Conservation (phyloP, 1,284 basidiomycete genomes). For the Heterobasidion annosum region DNA sequence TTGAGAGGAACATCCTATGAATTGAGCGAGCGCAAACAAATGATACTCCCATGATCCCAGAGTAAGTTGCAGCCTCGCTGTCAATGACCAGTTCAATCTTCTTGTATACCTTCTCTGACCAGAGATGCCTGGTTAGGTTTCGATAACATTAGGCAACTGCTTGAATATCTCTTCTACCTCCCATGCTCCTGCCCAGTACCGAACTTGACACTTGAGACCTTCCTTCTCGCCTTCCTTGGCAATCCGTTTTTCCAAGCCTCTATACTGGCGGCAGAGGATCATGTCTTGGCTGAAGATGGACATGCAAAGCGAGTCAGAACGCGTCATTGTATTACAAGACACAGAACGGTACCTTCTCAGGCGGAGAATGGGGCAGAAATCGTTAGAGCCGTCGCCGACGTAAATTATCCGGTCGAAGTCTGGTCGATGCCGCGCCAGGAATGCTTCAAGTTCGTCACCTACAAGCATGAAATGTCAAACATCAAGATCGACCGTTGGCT, state of each 20-base stretch:
- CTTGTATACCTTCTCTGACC: too few species aligned
- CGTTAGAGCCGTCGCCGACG: slow-evolving; percentile 92
- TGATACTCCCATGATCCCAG: too few species aligned
- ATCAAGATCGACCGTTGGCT: not conserved
- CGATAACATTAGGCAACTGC: slow-evolving; percentile 19
- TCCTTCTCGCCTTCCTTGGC: slow-evolving; percentile 51
- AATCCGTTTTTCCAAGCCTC: slow-evolving; percentile 73
- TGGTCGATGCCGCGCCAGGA: slow-evolving; percentile 61
- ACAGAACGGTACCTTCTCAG: slow-evolving; percentile 47
- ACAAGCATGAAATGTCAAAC: slow-evolving; percentile 2
- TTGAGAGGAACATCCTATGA: too few species aligned
- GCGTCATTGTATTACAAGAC: not conserved
- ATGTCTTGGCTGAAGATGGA: slow-evolving; percentile 53
- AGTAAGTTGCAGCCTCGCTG: too few species aligned
- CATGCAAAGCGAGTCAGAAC: not conserved
- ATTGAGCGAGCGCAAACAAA: too few species aligned
- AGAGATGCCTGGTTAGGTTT: not conserved
- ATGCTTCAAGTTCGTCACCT: slow-evolving; percentile 87
- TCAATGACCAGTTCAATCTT: too few species aligned
- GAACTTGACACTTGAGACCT: slow-evolving; percentile 64
- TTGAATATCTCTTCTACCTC: slow-evolving; percentile 80
- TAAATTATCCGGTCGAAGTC: slow-evolving; percentile 81
- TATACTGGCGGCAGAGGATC: slow-evolving; percentile 67
- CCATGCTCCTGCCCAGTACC: slow-evolving; percentile 91
- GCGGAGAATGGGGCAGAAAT: slow-evolving; percentile 88